Evolutionary conservation across 495 filamentous ascomycete genomes (phyloP).

Genomic region (Penicillium mononematosum): DNA sequence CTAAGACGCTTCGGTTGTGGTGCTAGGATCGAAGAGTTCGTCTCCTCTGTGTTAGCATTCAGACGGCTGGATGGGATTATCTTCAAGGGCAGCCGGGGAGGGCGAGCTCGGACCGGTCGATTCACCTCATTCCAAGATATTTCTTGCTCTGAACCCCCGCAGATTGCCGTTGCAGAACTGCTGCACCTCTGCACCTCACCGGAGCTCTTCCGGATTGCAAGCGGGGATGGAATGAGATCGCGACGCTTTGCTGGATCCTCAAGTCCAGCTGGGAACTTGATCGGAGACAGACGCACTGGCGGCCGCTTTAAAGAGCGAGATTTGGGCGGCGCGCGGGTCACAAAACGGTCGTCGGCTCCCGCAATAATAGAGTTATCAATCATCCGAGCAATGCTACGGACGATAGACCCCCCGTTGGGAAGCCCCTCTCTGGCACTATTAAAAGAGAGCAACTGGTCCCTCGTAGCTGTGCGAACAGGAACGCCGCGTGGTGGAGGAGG

Average conservation of each 20-base stretch:
- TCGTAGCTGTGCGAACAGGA: background rate
- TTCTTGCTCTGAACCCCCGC: background rate
- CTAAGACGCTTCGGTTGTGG: background rate
- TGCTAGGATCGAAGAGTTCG: background rate
- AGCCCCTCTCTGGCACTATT: background rate
- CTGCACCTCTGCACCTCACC: constrained; percentile 7
- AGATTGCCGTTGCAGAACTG: background rate
- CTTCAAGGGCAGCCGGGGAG: constrained; percentile 4
- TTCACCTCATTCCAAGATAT: background rate
- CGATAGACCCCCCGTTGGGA: constrained; percentile 7
- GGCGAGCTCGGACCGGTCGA: background rate
- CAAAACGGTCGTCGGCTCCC: constrained; percentile 1
- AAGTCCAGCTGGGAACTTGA: constrained; percentile 3
- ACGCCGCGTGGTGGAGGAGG: background rate
- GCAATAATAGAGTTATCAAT: constrained; percentile 1
- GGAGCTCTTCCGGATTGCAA: constrained; percentile 4
- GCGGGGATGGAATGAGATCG: constrained; percentile 2
- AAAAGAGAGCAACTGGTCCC: constrained; percentile 2
- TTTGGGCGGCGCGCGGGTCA: background rate
- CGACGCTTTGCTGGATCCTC: constrained; percentile 3
- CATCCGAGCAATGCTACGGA: constrained; percentile 11
- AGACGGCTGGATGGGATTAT: background rate
- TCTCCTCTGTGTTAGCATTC: background rate
- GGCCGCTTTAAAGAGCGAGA: background rate
- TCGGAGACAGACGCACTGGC: constrained; percentile 1